Base-by-base conservation (phyloP, 345 rosid genomes). In the Lenwebbia sp. region DNA sequence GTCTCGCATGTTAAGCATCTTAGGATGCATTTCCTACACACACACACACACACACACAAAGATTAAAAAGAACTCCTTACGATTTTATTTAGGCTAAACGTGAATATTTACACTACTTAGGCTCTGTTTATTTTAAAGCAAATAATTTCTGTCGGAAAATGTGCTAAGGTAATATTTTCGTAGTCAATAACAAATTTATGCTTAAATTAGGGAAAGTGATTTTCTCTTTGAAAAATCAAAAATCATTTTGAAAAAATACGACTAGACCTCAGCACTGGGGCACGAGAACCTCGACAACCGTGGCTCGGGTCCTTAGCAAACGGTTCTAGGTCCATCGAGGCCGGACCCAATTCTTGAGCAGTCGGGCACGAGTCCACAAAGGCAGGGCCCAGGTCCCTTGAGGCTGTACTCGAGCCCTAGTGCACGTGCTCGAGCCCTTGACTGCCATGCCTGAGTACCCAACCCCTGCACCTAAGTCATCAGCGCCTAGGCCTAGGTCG, bases 381-480 rank as follows among this genome's bases (percentile, higher is more conserved):
- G 41, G 23, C 12, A 30, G 1, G 41, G 76, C 6, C 12, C 10
- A 30, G 10, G 76, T 30, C 76, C 44, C 76, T 65, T 1, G 3
- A 65, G 23, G 23, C 12, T 1, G 1, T 62, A 41, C 22, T 37
- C 1, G 7, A 30, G 33, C 33, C 65, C 12, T 5, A n/a, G 4
- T n/a, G 33, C 17, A 3, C 17, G 1, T 26, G 65, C 15, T 3
- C 5, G 1, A 26, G 74, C 30, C 40, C 74, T 28, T 28, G 74
- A 62, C 6, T n/a, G 19, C 14, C 4, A 0, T 13, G 70, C 70
- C 1, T 2, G 4, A n/a, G 37, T n/a, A 58, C 70, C 3, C 0
- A 0, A 2, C 40, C 74, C 74, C 1, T 14, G 0, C 3, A 0
- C 74, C 40, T 28, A 28, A 28, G 40, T 60, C 40, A 28, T 60